phyloP scores from a whole-genome alignment of 2,329 filamentous ascomycete genomes.

The Trichophyton rubrum region DNA sequence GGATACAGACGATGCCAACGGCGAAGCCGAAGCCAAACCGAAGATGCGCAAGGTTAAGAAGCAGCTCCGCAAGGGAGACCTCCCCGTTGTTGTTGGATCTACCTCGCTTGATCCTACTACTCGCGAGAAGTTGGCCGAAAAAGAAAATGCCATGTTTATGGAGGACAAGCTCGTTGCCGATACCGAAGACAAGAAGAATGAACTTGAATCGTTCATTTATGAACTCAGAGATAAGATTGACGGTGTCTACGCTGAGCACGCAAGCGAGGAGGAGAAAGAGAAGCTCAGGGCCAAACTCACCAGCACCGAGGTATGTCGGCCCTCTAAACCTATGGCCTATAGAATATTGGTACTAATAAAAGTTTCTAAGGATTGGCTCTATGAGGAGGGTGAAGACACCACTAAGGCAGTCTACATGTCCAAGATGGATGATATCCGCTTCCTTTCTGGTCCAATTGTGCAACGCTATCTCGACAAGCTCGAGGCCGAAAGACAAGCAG shows the following conservation, averaged over 20 bases:
- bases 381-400: constrained; percentile 90
- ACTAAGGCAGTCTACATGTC: constrained; percentile 85
- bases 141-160: constrained; percentile 84
- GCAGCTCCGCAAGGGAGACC: constrained; percentile 93
- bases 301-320: constrained; percentile 60
- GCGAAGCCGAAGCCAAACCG: constrained; percentile 55
- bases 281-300: constrained; percentile 76
- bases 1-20: constrained; percentile 60
- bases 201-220: constrained; percentile 95
- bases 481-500: constrained; percentile 70
- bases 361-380: constrained; percentile 80
- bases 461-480: constrained; percentile 94
- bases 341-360: constrained; percentile 14
- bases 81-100: constrained; percentile 75
- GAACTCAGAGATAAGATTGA: constrained; percentile 92
- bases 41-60: constrained; percentile 98
- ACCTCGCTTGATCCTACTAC: constrained; percentile 58
- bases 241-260: constrained; percentile 77
- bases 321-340: too few species aligned
- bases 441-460: constrained; percentile 77
- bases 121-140: constrained; percentile 61
- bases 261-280: constrained; percentile 82
- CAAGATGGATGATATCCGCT: constrained; percentile 92
- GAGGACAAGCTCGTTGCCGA: constrained; percentile 97
- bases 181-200: constrained; percentile 99